phyloP scores from a whole-genome alignment of 2,329 filamentous ascomycete genomes.

The Colletotrichum theobromicola region DNA sequence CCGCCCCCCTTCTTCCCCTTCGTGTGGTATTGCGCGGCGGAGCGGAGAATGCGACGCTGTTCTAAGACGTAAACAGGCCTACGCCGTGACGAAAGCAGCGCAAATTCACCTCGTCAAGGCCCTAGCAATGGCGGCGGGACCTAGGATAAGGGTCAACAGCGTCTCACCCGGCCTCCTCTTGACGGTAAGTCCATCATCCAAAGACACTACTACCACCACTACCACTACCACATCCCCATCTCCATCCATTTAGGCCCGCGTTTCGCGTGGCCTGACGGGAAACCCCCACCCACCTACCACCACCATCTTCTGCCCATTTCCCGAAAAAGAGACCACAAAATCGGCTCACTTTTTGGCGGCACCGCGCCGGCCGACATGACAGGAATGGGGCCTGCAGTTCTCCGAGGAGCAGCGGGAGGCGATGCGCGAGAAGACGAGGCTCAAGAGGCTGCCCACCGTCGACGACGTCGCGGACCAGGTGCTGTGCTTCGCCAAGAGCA shows the following conservation, averaged over 20 bases:
- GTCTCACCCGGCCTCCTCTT: slow-evolving; percentile 60
- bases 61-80: slow-evolving; percentile 54
- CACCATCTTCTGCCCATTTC: not conserved
- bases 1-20: no score
- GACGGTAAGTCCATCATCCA: slow-evolving; percentile 39
- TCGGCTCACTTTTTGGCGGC: slow-evolving; percentile 5
- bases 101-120: slow-evolving; percentile 64
- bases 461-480: slow-evolving; percentile 61
- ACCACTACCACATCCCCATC: no score
- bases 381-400: slow-evolving; percentile 42
- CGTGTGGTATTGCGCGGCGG: no score
- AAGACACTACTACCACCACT: not conserved
- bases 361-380: not conserved
- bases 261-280: not conserved
- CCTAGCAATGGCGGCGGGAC: slow-evolving; percentile 57
- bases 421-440: slow-evolving; percentile 58
- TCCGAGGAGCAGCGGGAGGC: slow-evolving; percentile 59
- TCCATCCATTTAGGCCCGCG: not conserved
- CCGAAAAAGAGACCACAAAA: not conserved
- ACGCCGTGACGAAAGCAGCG: slow-evolving; percentile 79
- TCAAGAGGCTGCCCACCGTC: slow-evolving; percentile 63
- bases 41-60: not conserved
- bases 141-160: slow-evolving; percentile 63
- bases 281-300: not conserved
- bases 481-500: slow-evolving; percentile 51